Evolutionary conservation across 192 early-diverging fungal species (phyloP), one percentile per base, ranked within the genome.

Genomic region (Funneliformis geosporum): DNA sequence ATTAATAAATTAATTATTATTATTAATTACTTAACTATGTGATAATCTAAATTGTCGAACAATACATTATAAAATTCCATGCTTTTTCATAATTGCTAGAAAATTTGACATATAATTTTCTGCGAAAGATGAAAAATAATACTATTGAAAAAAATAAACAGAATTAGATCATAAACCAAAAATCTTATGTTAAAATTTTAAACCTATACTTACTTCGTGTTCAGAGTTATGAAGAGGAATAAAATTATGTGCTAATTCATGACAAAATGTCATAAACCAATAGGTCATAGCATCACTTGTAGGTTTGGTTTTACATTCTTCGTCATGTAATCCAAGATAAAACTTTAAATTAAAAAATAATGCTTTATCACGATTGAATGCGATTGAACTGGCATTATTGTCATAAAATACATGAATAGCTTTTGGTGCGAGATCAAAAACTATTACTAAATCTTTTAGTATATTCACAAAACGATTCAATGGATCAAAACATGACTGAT

Each of bases 271-370:
- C 87, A 96, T 90, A 81, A 94, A 96, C 95, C 95, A 96, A 81
- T 95, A 95, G 64, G 90, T 85, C 79, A 85, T n/a, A 1, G 82
- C 83, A 18, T 87, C 86, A 62, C 55, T 82, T 23, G 81, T 68
- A 38, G 55, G 44, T n/a, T n/a, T 28, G 7, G 81, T 76, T 2
- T 73, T 50, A 7, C 69, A 80, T 18, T 73, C 60, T 62, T 85
- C 84, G 66, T 87, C 88, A 65, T 95, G 93, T 74, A 95, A 79
- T 0, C 85, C 90, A 8, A 93, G 79, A 81, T 91, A 97, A 84
- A 87, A 97, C 8, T 93, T 80, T 60, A 92, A 79, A 65, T 96
- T 97, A 82, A 97, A 95, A 77, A 96, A 97, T 44, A 97, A 83
- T 8, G 90, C 84, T 0, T 88, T 86, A 38, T 87, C 89, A 2